Conservation (phyloP, 768 basidiomycete species). For the Pisolithus albus region DNA sequence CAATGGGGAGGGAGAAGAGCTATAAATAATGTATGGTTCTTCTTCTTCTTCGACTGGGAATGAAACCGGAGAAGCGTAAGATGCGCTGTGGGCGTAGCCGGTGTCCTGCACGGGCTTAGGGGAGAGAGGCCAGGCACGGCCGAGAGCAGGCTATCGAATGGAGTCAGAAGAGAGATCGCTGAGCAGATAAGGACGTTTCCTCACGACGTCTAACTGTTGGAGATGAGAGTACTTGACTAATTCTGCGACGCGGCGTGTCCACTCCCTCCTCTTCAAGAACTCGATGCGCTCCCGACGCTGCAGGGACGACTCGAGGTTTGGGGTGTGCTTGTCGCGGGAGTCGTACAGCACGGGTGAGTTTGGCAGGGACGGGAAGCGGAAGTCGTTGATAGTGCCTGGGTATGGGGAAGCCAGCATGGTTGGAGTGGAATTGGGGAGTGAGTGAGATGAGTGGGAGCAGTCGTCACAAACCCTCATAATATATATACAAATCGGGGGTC, state of each 20-base stretch:
- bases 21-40: slow-evolving; percentile 29
- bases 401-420: slow-evolving; percentile 17
- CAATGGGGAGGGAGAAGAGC: slow-evolving; percentile 27
- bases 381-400: slow-evolving; percentile 2
- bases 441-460: too few relatives aligned
- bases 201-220: slow-evolving; percentile 18
- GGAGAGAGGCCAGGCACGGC: slow-evolving; percentile 8
- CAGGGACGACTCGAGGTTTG: slow-evolving; percentile 34
- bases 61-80: slow-evolving; percentile 16
- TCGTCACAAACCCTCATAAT: background rate
- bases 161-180: background rate
- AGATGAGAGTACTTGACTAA: slow-evolving; percentile 30
- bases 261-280: slow-evolving; percentile 43
- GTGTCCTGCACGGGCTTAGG: slow-evolving; percentile 5
- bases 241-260: slow-evolving; percentile 33
- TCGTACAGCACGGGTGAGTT: slow-evolving; percentile 31
- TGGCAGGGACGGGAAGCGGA: slow-evolving; percentile 13
- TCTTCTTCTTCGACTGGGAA: slow-evolving; percentile 26
- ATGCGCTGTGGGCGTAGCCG: background rate
- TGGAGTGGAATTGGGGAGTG: background rate
- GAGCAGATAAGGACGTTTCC: background rate
- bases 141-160: slow-evolving; percentile 12
- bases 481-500: background rate
- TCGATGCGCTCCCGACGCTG: slow-evolving; percentile 47
- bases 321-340: slow-evolving; percentile 37